Evolutionary conservation across 495 filamentous ascomycete genomes (phyloP).

Genomic region (Aspergillus cristatus): DNA sequence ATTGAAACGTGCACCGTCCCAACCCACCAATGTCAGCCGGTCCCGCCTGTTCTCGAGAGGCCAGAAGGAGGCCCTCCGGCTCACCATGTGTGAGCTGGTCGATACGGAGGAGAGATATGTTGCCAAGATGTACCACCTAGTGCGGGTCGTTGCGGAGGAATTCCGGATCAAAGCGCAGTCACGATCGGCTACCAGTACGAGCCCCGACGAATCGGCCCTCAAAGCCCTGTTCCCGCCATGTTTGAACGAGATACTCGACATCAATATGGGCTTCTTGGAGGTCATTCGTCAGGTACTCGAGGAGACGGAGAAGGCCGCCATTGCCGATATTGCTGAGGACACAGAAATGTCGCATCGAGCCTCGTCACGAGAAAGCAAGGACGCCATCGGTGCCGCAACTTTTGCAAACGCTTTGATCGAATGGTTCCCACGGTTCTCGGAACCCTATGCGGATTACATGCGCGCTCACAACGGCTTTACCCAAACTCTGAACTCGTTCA

Average conservation of each 20-base stretch:
- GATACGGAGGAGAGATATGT: conserved; percentile 95
- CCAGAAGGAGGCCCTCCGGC: conserved; percentile 73
- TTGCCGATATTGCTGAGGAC: conserved; percentile 51
- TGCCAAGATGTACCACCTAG: conserved; percentile 68
- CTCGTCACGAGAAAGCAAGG: conserved; percentile 39
- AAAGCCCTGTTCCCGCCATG: conserved; percentile 72
- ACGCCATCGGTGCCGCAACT: conserved; percentile 62
- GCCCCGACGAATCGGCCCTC: conserved; percentile 62
- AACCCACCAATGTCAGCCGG: conserved; percentile 65
- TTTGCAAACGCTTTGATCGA: conserved; percentile 72
- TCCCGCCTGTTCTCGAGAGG: conserved; percentile 64
- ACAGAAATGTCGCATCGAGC: conserved; percentile 37
- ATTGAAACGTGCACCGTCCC: conserved; percentile 78
- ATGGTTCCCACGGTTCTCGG: conserved; percentile 84
- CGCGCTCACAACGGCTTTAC: conserved; percentile 76
- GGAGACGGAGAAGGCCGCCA: conserved; percentile 72
- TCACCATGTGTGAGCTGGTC: conserved; percentile 84
- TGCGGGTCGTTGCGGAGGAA: conserved; percentile 64
- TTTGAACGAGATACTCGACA: conserved; percentile 63
- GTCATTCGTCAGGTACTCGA: conserved; percentile 69
- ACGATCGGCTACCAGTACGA: conserved; percentile 50
- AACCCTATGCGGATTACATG: conserved; percentile 87
- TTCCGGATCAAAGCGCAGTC: conserved; percentile 58
- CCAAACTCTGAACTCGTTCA: conserved; percentile 63
- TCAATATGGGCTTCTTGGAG: conserved; percentile 70